Percentiles rank a stretch among this genome's conserved stretches.
These are phyloP conservation scores for Rhodofomes roseus DNA, from an alignment of 1,284 basidiomycete species.

Conservation along the genomic window DNA sequence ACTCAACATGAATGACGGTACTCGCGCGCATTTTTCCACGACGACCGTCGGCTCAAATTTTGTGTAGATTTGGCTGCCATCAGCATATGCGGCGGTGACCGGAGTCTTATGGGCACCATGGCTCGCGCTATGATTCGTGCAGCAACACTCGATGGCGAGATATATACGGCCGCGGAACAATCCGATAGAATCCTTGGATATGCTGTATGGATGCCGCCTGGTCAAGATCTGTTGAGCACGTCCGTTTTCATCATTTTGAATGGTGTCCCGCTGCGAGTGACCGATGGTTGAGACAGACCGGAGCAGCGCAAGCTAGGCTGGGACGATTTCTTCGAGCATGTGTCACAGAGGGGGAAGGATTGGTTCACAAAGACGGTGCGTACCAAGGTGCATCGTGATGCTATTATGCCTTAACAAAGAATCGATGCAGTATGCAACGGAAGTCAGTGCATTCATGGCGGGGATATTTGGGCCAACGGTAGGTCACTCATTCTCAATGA, in stretches of 20 bases:
- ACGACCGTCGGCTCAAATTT: background rate
- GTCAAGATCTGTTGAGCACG: conserved; percentile 17
- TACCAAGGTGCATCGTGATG: background rate
- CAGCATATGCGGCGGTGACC: conserved; percentile 14
- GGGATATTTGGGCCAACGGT: background rate
- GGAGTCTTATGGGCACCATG: conserved; percentile 2
- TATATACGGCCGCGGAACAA: conserved; percentile 15
- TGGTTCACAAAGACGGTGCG: background rate
- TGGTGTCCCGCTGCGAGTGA: background rate
- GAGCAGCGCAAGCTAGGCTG: background rate
- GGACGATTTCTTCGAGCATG: background rate
- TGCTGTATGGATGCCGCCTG: conserved; percentile 17
- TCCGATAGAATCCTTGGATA: conserved; percentile 14
- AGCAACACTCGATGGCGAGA: conserved; percentile 16
- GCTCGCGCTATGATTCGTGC: conserved; percentile 17
- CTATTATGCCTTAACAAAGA: too few species aligned
- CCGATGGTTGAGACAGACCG: background rate
- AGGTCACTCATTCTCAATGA: background rate
- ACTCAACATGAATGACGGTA: conserved; percentile 11
- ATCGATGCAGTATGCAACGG: background rate
- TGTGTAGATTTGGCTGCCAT: conserved; percentile 6
- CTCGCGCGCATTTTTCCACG: background rate
- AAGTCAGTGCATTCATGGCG: background rate
- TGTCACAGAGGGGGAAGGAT: background rate
- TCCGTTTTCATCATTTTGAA: conserved; percentile 1